Conservation (phyloP, 2,329 filamentous ascomycete genomes). For the Cladosporium sp. region DNA sequence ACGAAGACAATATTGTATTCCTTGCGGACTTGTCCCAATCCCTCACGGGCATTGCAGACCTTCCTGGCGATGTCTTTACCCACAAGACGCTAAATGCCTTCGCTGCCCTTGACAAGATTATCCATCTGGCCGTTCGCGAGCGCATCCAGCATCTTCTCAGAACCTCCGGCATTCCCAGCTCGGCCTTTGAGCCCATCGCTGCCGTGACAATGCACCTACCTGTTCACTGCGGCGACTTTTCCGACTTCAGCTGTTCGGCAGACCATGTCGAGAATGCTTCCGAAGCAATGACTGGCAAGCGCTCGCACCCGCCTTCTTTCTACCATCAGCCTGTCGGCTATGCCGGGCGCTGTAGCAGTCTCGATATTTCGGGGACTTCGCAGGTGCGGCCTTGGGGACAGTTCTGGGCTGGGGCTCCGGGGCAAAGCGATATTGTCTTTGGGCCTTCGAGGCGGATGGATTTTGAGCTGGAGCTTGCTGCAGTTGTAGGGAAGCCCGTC, state of each 20-base stretch:
- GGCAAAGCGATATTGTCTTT: conserved; percentile 48
- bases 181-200: conserved; percentile 33
- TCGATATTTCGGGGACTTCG: conserved; percentile 47
- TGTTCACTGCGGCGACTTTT: conserved; percentile 51
- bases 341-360: conserved; percentile 50
- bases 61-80: conserved; percentile 25
- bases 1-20: conserved; percentile 50
- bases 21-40: conserved; percentile 29
- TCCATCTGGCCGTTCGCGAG: conserved; percentile 33
- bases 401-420: conserved; percentile 34
- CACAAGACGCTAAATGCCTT: conserved; percentile 45
- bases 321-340: conserved; percentile 50
- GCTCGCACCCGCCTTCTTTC: conserved; percentile 42
- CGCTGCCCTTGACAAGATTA: conserved; percentile 38
- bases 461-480: conserved; percentile 46
- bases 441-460: conserved; percentile 39
- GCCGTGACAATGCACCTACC: conserved; percentile 51
- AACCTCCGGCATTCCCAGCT: conserved; percentile 20
- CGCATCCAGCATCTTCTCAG: conserved; percentile 34
- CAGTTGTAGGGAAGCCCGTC: conserved; percentile 38
- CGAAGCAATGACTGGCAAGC: conserved; percentile 36
- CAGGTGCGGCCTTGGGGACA: conserved; percentile 47
- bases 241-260: conserved; percentile 51
- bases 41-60: conserved; percentile 13
- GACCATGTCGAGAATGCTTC: conserved; percentile 50